Evolutionary conservation across 768 basidiomycete species (phyloP).

Genomic region (Scleroderma bovista): DNA sequence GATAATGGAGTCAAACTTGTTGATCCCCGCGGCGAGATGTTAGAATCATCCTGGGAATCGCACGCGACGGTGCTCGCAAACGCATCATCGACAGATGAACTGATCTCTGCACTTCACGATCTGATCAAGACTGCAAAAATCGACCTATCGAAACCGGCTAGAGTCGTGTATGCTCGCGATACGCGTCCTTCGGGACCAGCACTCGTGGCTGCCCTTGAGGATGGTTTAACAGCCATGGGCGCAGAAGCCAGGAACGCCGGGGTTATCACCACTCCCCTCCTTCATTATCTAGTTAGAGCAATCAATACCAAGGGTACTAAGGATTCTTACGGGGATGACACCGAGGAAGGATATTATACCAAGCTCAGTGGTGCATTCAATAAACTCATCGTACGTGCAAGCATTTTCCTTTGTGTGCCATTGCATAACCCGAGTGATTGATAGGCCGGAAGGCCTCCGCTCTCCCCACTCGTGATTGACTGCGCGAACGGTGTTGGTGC

Average conservation of each 20-base stretch:
- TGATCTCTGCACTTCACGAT: constrained; percentile 56
- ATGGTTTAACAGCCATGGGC: constrained; percentile 73
- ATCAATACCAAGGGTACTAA: constrained; percentile 81
- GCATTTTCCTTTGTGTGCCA: background rate
- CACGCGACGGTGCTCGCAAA: constrained; percentile 88
- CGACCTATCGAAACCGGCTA: constrained; percentile 70
- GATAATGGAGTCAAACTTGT: constrained; percentile 99
- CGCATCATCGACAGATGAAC: constrained; percentile 65
- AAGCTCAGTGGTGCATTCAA: constrained; percentile 83
- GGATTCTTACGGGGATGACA: constrained; percentile 75
- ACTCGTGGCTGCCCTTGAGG: constrained; percentile 72
- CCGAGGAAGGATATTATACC: constrained; percentile 75
- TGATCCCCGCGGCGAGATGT: constrained; percentile 96
- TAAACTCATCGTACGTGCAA: constrained; percentile 69
- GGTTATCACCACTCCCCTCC: constrained; percentile 87
- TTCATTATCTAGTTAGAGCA: constrained; percentile 90
- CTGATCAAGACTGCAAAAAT: constrained; percentile 66
- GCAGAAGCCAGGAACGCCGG: constrained; percentile 71
- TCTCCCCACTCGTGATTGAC: constrained; percentile 72
- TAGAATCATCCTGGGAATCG: constrained; percentile 86
- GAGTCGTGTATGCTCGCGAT: constrained; percentile 88
- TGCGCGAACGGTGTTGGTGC: constrained; percentile 99
- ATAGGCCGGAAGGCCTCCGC: constrained; percentile 51
- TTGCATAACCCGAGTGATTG: constrained; percentile 6
- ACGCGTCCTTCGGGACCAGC: constrained; percentile 83